Evolutionary conservation across 768 basidiomycete species (phyloP), one percentile per base, ranked within the genome.

Genomic region (Suillus clintonianus): DNA sequence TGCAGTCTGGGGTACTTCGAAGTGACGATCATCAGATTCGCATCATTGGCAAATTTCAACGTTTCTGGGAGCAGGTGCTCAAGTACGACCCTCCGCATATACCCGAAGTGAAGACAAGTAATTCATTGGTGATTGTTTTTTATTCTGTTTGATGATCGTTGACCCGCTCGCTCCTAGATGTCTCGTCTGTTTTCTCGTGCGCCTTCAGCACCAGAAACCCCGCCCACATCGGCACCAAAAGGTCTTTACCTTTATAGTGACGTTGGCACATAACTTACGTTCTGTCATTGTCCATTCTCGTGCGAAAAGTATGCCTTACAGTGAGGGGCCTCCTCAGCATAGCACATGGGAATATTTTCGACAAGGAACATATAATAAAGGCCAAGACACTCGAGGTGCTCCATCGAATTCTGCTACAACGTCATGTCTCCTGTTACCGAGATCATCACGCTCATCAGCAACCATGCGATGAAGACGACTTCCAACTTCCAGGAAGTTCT

Each of bases 171-270:
- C 24, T 67, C 65, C 1, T 62, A 71, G 66, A 58, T 73, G 43
- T 65, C 69, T 34, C 69, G 76, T 47, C 64, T 79, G 15, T 77
- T 82, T 64, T 66, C 70, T 41, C 68, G 74, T 42, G 62, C 54
- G 51, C 64, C 61, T 32, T 64, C 69, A 13, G 65, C 65, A 11
- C 67, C 69, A 9, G 64, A 68, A 3, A 54, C 72, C 3, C 81
- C 84, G 10, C 86, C 86, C 0, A 79, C 81, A 34, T 75, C 82
- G 55, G 84, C 85, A 1, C 95, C 94, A 4, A 91, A 91, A 70
- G 94, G 97, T 11, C 83, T 99, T 36, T 99, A 99, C 78, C 89
- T 99, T 22, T 95, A 92, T 73, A 97, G 97, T 37, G 92, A 95
- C 68, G 97, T 99, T 64, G 97, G 97, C 2, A 97, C 97, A 10